phyloP scores from a whole-genome alignment of 371 early-diverging fungal species.

The Dichotomocladium elegans region DNA sequence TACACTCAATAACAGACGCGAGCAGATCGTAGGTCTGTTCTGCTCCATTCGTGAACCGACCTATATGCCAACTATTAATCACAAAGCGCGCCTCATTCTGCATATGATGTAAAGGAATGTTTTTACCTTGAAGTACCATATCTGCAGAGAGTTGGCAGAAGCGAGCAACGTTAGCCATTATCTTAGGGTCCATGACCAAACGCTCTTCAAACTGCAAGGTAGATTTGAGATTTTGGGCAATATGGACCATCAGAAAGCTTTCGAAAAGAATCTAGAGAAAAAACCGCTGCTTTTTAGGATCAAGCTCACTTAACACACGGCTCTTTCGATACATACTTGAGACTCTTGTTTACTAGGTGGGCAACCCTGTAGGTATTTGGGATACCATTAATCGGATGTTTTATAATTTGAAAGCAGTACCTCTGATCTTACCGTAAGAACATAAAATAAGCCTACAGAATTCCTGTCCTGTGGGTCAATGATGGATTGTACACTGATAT shows the following conservation, averaged over 20 bases:
- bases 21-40: conserved; percentile 60
- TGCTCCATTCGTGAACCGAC: conserved; percentile 48
- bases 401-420: not conserved
- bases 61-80: conserved; percentile 15
- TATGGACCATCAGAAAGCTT: conserved; percentile 56
- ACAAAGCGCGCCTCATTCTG: not conserved
- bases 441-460: conserved; percentile 36
- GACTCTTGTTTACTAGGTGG: conserved; percentile 39
- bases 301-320: not conserved
- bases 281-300: not conserved
- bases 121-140: conserved; percentile 57
- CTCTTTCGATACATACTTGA: conserved; percentile 13
- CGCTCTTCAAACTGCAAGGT: conserved; percentile 40
- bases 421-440: conserved; percentile 43
- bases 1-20: conserved; percentile 50
- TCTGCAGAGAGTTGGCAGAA: conserved; percentile 67
- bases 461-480: conserved; percentile 43
- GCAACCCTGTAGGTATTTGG: conserved; percentile 13
- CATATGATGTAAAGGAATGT: not conserved
- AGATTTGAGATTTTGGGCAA: conserved; percentile 54
- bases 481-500: conserved; percentile 54
- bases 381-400: too few species aligned
- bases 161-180: conserved; percentile 50
- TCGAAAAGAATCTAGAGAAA: conserved; percentile 31
- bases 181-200: conserved; percentile 37